phyloP scores from a whole-genome alignment of 352 stramenopile species.

The Globisporangium parvum region DNA sequence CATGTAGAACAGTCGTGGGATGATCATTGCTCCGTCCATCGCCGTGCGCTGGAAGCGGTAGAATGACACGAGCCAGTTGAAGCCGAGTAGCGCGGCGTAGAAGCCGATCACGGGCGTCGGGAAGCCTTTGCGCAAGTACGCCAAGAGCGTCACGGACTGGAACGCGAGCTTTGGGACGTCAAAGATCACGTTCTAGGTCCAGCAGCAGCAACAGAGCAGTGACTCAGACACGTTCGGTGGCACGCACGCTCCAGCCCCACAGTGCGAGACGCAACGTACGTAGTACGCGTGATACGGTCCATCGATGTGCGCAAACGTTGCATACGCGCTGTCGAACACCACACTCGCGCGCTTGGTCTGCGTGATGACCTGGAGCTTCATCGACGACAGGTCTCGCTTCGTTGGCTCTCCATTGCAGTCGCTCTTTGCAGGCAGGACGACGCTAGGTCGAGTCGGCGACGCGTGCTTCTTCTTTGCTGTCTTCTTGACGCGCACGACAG shows the following conservation, averaged over 20 bases:
- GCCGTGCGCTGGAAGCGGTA: conserved; percentile 39
- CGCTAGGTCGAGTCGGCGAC: background rate
- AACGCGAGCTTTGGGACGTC: conserved; percentile 39
- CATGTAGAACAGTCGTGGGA: conserved; percentile 37
- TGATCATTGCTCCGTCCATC: conserved; percentile 21
- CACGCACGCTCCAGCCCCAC: background rate
- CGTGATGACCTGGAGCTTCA: background rate
- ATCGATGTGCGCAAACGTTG: conserved; percentile 29
- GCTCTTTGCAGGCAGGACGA: background rate
- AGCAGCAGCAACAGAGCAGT: too few relatives aligned
- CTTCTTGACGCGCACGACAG: background rate
- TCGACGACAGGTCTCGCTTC: background rate
- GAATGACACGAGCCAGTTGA: conserved; percentile 45
- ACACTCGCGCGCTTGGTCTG: conserved; percentile 2
- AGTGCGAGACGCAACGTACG: conserved; percentile 12
- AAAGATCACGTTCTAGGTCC: conserved; percentile 16
- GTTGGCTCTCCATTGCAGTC: background rate
- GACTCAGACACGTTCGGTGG: too few relatives aligned
- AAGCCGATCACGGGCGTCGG: conserved; percentile 31
- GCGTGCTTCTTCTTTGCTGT: conserved; percentile 1
- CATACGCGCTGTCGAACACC: conserved; percentile 8
- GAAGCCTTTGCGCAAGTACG: conserved; percentile 37
- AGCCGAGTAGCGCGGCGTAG: conserved; percentile 25
- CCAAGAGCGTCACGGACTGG: conserved; percentile 29
- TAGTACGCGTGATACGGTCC: conserved; percentile 35